Evolutionary conservation across 73 alveolate genomes (phyloP).

Genomic region (Symbiodinium natans): DNA sequence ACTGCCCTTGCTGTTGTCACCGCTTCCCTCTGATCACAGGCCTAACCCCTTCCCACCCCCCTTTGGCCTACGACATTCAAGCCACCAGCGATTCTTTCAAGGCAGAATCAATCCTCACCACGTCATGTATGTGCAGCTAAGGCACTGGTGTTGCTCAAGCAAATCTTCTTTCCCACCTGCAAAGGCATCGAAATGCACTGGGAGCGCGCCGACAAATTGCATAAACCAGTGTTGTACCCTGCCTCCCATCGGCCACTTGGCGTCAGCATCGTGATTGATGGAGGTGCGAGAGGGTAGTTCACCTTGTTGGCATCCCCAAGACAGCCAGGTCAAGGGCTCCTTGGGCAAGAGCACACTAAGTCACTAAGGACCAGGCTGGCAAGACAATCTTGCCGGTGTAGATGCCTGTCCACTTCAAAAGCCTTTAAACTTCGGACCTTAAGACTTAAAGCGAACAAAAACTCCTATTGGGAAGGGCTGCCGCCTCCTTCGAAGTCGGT

Average conservation of each 20-base stretch:
- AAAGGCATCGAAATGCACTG: not conserved
- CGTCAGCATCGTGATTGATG: constrained; percentile 97
- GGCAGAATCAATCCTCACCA: not conserved
- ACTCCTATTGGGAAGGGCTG: not conserved
- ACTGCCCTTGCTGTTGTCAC: too few species aligned
- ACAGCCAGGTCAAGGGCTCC: not conserved
- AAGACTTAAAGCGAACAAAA: not conserved
- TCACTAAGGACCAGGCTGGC: constrained; percentile 7
- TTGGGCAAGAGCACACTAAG: not conserved
- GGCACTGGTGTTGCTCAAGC: constrained; percentile 89
- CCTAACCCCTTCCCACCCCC: too few species aligned
- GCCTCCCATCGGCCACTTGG: constrained; percentile 98
- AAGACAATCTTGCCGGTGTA: constrained; percentile 97
- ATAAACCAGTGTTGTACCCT: not conserved
- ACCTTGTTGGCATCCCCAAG: constrained; percentile 55
- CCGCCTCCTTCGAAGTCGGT: constrained; percentile 98
- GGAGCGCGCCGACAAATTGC: not conserved
- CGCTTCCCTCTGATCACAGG: too few species aligned
- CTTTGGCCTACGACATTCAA: too few species aligned
- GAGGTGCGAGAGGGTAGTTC: constrained; percentile 98
- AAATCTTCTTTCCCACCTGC: constrained; percentile 87
- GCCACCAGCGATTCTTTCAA: not conserved
- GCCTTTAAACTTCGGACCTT: not conserved
- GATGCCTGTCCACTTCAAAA: constrained; percentile 78
- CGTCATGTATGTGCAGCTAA: not conserved